Evolutionary conservation across 805 yeast genomes (phyloP), one percentile per base, ranked within the genome.

Genomic region (Cyberlindnera xishuangbannaensis): DNA sequence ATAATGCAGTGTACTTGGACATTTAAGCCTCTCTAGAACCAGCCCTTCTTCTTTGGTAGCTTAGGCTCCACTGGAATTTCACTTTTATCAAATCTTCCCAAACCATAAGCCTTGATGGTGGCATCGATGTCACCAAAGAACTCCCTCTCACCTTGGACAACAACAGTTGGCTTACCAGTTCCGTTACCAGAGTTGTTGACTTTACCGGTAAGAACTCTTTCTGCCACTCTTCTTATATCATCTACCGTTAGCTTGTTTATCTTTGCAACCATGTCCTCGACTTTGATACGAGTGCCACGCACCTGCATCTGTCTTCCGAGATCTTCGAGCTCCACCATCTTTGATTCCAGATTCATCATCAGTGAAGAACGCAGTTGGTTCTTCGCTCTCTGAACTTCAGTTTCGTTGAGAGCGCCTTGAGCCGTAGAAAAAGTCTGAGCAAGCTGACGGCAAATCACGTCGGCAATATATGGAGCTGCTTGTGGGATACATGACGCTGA

Each of bases 291-390:
- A 44, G 71, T 72, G 27, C 86, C 85, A 53, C 83, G 86, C 28
- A 84, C 75, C 58, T 84, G 95, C 17, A 92, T 76, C 58, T 92
- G 98, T 58, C 97, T 76, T 11, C 97, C 97, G 61, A 88, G 68
- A 51, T 92, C 98, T 60, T 92, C 98, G 36, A 92, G 65, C 52
- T 85, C 88, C n/a, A 94, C 94, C 68, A 90, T 71, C 55, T 83
- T 86, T 44, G 92, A 79, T 58, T 92, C 98, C 29, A 88, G 69
- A 51, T 88, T 90, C 95, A 90, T 90, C 56, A 90, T 67, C 39
- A 92, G 64, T 7, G 95, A 82, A 4, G 92, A 78, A 27, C 84
- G 77, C 40, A 92, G 71, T 64, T 90, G 97, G 58, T 85, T 88
- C 59, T 92, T 92, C 15, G 97, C 96, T 44, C 98, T 71, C 37